Base-by-base conservation (phyloP, 2,329 filamentous ascomycete genomes). In the Myrmaecium sp. region DNA sequence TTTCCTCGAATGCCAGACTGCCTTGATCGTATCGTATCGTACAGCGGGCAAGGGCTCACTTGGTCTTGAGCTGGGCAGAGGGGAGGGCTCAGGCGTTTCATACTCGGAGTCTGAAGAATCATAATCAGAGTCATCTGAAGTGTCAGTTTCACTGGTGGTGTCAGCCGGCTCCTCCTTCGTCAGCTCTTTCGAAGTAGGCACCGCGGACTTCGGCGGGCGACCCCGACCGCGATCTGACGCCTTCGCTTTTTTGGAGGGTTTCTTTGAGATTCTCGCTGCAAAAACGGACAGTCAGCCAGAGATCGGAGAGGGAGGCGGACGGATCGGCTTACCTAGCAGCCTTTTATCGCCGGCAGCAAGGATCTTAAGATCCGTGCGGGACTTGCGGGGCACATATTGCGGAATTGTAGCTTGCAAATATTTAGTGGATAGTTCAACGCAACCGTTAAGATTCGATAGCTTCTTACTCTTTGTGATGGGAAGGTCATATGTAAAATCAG, bases 11-110 rank as follows among this genome's bases (percentile, higher is more conserved):
- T 57, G 61, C 69, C 69, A 74, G 7, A 71, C 59, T 16, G 67
- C 66, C 42, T 67, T 66, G 30, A 72, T 61, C 6, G 65, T 58
- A 40, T 73, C 67, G 44, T 72, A 74, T 28, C 59, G 55, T 9
- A 60, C 58, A 22, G 58, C 65, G 37, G 54, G 61, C 32, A 63
- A 51, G 4, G 62, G 57, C 23, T 66, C 62, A 19, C 51, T 55
- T 6, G 69, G 63, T 14, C 67, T 56, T 30, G 51, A 49, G 12
- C 52, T 37, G 7, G 68, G 63, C 5, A 72, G 45, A 13, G 69
- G 69, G 10, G 64, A 66, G 10, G 55, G 49, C 32, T 71, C 65
- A 17, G 60, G 55, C 9, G 62, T 57, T n/a, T n/a, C n/a, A n/a
- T n/a, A n/a, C 16, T 64, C 60, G 27, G 57, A 49, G 28, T 69